These are phyloP conservation scores for Scedosporium apiospermum DNA, from an alignment of 2,329 filamentous ascomycete species.

Conservation along the genomic window DNA sequence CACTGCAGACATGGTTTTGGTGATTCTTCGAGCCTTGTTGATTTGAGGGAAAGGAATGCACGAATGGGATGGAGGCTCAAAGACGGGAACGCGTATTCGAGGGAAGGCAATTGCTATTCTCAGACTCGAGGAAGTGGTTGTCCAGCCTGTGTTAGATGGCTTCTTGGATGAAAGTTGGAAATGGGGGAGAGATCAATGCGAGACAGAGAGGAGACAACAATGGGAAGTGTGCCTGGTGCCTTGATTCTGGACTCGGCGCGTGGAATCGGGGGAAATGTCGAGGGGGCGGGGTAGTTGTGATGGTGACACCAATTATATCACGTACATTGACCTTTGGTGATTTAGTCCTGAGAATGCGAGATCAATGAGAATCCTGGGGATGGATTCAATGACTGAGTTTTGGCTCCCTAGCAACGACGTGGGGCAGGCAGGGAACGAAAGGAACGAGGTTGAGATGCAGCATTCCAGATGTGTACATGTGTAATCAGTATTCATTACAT, in stretches of 20 bases:
- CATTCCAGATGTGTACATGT: too few species aligned
- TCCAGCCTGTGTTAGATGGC: too few species aligned
- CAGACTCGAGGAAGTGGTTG: too few species aligned
- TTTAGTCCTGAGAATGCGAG: not conserved
- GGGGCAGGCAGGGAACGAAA: not conserved
- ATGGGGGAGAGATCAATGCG: not conserved
- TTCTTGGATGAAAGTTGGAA: not conserved
- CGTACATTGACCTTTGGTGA: not conserved
- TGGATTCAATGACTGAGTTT: not conserved
- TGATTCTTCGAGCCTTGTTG: not conserved
- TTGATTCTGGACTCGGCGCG: not conserved
- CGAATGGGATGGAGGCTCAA: not conserved
- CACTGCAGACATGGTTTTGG: slow-evolving; percentile 5
- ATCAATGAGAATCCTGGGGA: not conserved
- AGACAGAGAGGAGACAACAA: not conserved
- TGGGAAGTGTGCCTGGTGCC: slow-evolving; percentile 1
- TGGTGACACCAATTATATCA: not conserved
- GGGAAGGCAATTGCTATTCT: not conserved
- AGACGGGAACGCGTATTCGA: not conserved
- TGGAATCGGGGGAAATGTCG: not conserved
- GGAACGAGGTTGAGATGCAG: not conserved
- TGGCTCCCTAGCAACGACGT: not conserved
- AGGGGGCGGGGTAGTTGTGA: not conserved
- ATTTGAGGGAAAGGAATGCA: not conserved
- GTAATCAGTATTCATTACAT: too few species aligned